Percentiles rank a stretch among this genome's conserved stretches.
Conservation (phyloP, 768 basidiomycete species). For the Boletus reticuloceps region DNA sequence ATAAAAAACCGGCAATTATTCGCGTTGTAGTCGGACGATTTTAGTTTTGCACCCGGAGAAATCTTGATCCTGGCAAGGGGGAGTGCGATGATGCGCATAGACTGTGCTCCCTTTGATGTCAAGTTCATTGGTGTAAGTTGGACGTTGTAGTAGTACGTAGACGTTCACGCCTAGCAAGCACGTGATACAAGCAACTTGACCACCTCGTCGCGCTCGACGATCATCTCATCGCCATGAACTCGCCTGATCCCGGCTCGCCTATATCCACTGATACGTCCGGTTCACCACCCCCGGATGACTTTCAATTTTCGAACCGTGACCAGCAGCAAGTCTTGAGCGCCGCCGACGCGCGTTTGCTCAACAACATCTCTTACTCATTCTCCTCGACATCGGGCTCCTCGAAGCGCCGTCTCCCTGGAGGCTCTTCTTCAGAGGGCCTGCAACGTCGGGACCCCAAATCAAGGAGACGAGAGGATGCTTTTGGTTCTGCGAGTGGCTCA, state of each 20-base stretch:
- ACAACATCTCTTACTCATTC: slow-evolving; percentile 20
- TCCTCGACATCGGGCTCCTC: slow-evolving; percentile 33
- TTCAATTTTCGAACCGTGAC: slow-evolving; percentile 30
- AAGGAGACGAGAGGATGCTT: slow-evolving; percentile 45
- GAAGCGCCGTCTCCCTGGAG: slow-evolving; percentile 51
- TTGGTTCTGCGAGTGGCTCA: slow-evolving; percentile 18
- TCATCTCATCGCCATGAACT: slow-evolving; percentile 28
- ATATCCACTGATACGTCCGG: slow-evolving; percentile 37
- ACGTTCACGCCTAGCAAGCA: background rate
- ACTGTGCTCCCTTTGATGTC: slow-evolving; percentile 15
- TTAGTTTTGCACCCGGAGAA: slow-evolving; percentile 6
- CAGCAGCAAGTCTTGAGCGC: slow-evolving; percentile 23
- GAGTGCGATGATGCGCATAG: slow-evolving; percentile 49
- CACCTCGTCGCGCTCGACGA: background rate
- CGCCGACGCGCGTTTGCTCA: slow-evolving; percentile 20
- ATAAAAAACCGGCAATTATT: slow-evolving; percentile 40
- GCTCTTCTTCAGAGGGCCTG: slow-evolving; percentile 41
- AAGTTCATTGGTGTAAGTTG: slow-evolving; percentile 13
- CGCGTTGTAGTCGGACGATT: slow-evolving; percentile 6
- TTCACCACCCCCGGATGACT: slow-evolving; percentile 37
- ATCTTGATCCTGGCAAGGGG: slow-evolving; percentile 34
- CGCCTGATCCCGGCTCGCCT: slow-evolving; percentile 37
- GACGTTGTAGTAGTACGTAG: too few relatives aligned
- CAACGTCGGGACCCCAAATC: slow-evolving; percentile 51
- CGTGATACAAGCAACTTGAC: slow-evolving; percentile 13